Conservation (phyloP, 164 flowering plant genomes). For the Santalum album region DNA sequence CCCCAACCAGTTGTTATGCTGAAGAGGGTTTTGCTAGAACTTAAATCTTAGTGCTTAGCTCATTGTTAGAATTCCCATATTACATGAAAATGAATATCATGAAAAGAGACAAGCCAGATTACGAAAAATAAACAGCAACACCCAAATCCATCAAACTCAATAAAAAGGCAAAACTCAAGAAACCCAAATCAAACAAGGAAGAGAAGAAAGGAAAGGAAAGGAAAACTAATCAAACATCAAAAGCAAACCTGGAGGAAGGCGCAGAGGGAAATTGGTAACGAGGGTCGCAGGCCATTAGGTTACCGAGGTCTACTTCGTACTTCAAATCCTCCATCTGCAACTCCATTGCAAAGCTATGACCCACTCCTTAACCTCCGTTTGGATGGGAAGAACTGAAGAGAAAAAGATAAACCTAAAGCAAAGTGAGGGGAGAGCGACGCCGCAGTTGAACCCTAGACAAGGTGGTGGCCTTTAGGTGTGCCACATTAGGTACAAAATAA, state of each 20-base stretch:
- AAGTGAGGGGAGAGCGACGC: too few species aligned
- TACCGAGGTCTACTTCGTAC: constrained; percentile 55
- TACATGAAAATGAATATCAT: too few species aligned
- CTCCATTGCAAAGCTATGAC: background rate
- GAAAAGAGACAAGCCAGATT: too few species aligned
- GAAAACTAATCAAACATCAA: background rate
- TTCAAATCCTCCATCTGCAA: constrained; percentile 9
- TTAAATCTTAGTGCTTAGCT: too few species aligned
- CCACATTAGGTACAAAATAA: too few species aligned
- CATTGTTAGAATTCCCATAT: too few species aligned
- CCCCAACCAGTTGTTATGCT: too few species aligned
- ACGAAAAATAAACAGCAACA: background rate
- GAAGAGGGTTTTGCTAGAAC: too few species aligned
- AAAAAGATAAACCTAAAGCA: too few species aligned
- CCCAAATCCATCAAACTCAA: background rate
- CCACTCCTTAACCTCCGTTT: background rate
- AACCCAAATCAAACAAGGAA: background rate
- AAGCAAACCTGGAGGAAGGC: constrained; percentile 52
- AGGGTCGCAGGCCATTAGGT: constrained; percentile 62
- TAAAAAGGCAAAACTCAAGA: background rate
- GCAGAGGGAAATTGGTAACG: constrained; percentile 40
- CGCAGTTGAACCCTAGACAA: too few species aligned
- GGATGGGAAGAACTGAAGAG: background rate
- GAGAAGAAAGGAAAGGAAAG: background rate
- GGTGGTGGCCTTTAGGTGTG: too few species aligned